Evolutionary conservation across 2,329 filamentous ascomycete species (phyloP), one percentile per base, ranked within the genome.

Genomic region (Fusarium circinatum): DNA sequence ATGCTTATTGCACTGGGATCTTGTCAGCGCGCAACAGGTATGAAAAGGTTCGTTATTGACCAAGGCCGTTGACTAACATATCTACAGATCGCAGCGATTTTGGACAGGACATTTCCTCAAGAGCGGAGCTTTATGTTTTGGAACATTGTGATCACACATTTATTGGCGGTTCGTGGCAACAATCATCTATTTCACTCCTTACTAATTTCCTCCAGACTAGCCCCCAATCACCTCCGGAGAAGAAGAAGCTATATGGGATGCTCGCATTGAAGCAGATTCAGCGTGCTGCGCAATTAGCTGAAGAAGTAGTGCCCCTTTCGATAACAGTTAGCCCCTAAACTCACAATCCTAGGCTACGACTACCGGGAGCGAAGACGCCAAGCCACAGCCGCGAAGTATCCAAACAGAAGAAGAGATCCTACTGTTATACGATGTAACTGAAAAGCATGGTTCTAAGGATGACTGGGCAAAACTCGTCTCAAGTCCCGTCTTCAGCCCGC

Each of bases 21-120:
- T 90, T 62, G 82, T 84, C 64, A 88, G 87, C 75, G 87, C 88
- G 5, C 89, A 90, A 78, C 87, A 89, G 82, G 88, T 89, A 79
- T 68, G 79, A 10, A 15, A 66, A 11, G 32, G 3, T 18, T 12
- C 17, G 30, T 26, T 36, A 5, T 22, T 20, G n/a, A n/a, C 20
- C 10, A 24, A 28, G 20, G 22, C 17, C 6, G 32, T n/a, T 22
- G 8, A 39, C 58, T 77, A 30, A 78, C 65, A 15, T 20, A 6
- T 44, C n/a, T 17, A 11, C 18, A 62, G 87, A 90, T 90, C 75
- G 86, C 88, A 0, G 86, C 86, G 3, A 84, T 85, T 1, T 75
- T 89, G 32, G 88, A 89, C 68, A 86, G 86, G 76, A 85, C 85
- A 1, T 86, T 87, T 56, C 81, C 86, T 5, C 79, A 83, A 34